Evolutionary conservation across 768 basidiomycete genomes (phyloP).

Genomic region (Macrolepiota fuliginosa): DNA sequence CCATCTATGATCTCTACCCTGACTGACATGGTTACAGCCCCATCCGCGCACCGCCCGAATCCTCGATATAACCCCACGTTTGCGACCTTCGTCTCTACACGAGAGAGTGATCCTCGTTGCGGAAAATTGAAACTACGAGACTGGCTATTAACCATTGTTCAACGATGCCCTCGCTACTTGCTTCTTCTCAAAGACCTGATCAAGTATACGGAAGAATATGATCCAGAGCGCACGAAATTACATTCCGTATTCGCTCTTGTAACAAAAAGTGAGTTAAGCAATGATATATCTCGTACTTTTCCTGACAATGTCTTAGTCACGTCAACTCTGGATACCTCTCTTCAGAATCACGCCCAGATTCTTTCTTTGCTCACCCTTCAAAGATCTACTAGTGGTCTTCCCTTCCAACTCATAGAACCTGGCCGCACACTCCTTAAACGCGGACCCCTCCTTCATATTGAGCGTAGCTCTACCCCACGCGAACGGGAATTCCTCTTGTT

Average conservation of each 20-base stretch:
- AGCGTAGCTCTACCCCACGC: conserved; percentile 45
- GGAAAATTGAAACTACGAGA: conserved; percentile 75
- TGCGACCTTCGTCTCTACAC: conserved; percentile 56
- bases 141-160: conserved; percentile 85
- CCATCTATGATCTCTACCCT: conserved; percentile 62
- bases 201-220: conserved; percentile 57
- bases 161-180: conserved; percentile 85
- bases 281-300: neutral
- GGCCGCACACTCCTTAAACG: conserved; percentile 79
- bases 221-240: conserved; percentile 66
- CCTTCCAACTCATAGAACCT: conserved; percentile 74
- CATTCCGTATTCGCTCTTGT: conserved; percentile 61
- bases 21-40: conserved; percentile 46
- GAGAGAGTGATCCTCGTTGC: conserved; percentile 70
- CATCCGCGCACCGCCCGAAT: conserved; percentile 35
- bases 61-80: conserved; percentile 51
- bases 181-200: conserved; percentile 82
- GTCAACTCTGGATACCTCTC: conserved; percentile 70
- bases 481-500: conserved; percentile 78
- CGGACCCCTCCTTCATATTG: conserved; percentile 57
- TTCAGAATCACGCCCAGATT: conserved; percentile 76
- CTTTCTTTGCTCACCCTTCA: conserved; percentile 77
- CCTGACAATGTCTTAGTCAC: conserved; percentile 51
- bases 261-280: conserved; percentile 60
- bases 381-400: conserved; percentile 70